A percentile compares a stretch with the other conserved stretches of the same genome.
These are phyloP conservation scores for Leishmania arabica DNA, from an alignment of 208 protist species.

Conservation along the genomic window DNA sequence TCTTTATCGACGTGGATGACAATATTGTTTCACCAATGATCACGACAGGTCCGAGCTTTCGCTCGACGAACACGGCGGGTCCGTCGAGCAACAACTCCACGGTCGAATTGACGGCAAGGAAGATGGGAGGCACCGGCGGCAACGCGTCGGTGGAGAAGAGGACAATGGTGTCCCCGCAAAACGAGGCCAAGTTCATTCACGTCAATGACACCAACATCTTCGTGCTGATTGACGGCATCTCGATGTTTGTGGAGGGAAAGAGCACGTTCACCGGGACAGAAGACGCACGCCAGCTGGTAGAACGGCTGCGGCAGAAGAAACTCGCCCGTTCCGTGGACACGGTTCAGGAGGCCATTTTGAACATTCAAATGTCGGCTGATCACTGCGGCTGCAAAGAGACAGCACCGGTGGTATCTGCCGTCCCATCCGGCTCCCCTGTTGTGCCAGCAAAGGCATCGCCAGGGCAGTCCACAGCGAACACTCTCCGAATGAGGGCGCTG, in stretches of 20 bases:
- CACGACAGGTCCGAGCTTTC: slow-evolving; percentile 40
- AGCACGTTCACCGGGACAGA: slow-evolving; percentile 67
- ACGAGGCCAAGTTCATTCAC: slow-evolving; percentile 80
- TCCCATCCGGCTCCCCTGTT: neutral
- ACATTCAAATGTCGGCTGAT: slow-evolving; percentile 57
- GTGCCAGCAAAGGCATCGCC: neutral
- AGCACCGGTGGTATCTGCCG: neutral
- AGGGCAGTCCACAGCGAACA: neutral
- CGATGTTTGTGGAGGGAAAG: slow-evolving; percentile 86
- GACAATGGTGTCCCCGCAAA: slow-evolving; percentile 7
- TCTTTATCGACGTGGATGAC: slow-evolving; percentile 84
- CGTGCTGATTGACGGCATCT: slow-evolving; percentile 85
- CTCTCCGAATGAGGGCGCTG: neutral
- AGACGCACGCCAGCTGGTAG: slow-evolving; percentile 39
- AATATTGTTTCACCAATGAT: slow-evolving; percentile 76
- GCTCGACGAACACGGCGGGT: slow-evolving; percentile 11
- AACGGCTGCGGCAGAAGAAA: slow-evolving; percentile 27
- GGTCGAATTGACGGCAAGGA: slow-evolving; percentile 3
- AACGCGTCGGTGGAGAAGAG: slow-evolving; percentile 5
- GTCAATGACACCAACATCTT: slow-evolving; percentile 91
- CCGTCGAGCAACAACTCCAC: slow-evolving; percentile 21
- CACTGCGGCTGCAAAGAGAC: slow-evolving; percentile 3
- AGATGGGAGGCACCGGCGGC: neutral
- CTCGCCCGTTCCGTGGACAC: slow-evolving; percentile 51
- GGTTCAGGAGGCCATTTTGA: slow-evolving; percentile 77